Evolutionary conservation across 1,284 basidiomycete genomes (phyloP), one percentile per base, ranked within the genome.

Genomic region (Butyriboletus pseudospeciosus): DNA sequence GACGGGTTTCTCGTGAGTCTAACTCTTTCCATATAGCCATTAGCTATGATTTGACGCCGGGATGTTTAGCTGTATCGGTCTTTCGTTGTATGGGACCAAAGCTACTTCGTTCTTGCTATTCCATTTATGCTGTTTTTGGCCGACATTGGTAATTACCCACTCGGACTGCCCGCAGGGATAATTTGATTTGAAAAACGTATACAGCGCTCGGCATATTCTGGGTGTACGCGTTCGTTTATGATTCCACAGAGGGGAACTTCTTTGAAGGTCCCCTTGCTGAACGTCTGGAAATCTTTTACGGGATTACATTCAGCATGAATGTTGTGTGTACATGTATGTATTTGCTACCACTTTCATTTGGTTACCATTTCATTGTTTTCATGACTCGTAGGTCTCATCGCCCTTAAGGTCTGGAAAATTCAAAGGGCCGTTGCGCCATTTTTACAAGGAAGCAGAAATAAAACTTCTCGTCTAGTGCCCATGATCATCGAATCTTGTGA

Each of bases 41-140:
- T 28, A 25, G 28, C 6, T 7, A 6, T 28, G 16, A 26, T n/a
- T 23, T 52, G 34, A 47, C 20, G 14, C 25, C 9, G 17, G 9
- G 25, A n/a, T 39, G 16, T 34, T 25, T n/a, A 68, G 64, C 42
- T 67, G n/a, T 68, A 68, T 42, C 65, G 65, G 13, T 42, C 52
- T 5, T 68, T 60, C 46, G 52, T 65, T 47, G 53, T 67, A 41
- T 67, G 66, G 64, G 52, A 57, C 16, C 48, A 49, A 20, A 64
- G 26, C 8, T 51, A 51, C 37, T 17, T 52, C 23, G 26, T 61
- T 7, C 4, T 37, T 10, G 2, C 38, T 8, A 28, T 61, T 23
- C 60, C 60, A 16, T 53, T 59, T 45, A 35, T 61, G 3, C 26
- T 61, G 13, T 63, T 61, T 35, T 40, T 66, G 14, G 63, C 64